Base-by-base conservation (phyloP, 2,329 filamentous ascomycete genomes). In the Aspergillus persii region DNA sequence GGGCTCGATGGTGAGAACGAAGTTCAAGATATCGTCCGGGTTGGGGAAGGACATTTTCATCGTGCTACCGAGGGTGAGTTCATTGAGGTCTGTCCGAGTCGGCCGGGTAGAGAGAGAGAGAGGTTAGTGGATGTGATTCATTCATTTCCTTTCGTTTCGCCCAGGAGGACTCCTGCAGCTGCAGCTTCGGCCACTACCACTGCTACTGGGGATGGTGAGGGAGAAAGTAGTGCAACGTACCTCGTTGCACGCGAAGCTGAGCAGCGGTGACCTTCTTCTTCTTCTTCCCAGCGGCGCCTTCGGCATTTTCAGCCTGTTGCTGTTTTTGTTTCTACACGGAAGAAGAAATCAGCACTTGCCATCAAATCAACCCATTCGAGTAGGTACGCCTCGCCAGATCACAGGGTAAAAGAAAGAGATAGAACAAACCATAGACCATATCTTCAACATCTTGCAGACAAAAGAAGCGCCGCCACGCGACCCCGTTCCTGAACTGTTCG, bases 261-360 rank as follows among this genome's bases (percentile, higher is more conserved):
- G 95, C 95, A 18, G 95, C 92, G 26, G 95, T 98, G 66, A 99
- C 93, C 83, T 97, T 98, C 86, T 97, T 98, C 86, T 97, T 98
- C 82, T 92, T 96, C 56, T 87, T 89, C 49, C 86, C 83, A 36
- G 84, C 86, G 67, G 89, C 88, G 59, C 91, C 92, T 71, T 93
- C 91, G 67, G 93, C 91, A 71, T 91, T 93, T 79, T 96, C 91
- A 80, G 96, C 92, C 83, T 97, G 92, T 83, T 97, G 91, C 80
- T 97, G 95, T 82, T 96, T 93, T 89, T 96, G 78, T 71, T 79
- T 74, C 71, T 76, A 55, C 61, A 54, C 9, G 33, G 12, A 8
- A 36, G 33, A 36, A 12, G 5, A 4, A 36, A 2, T 36, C 33
- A 36, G 33, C 9, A 9, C 33, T 4, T 36, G 15, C 15, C 11